Percentiles rank a stretch among this genome's conserved stretches.
These are phyloP conservation scores for Talaromyces stipitatus DNA, from an alignment of 495 filamentous ascomycete genomes.

Conservation along the genomic window DNA sequence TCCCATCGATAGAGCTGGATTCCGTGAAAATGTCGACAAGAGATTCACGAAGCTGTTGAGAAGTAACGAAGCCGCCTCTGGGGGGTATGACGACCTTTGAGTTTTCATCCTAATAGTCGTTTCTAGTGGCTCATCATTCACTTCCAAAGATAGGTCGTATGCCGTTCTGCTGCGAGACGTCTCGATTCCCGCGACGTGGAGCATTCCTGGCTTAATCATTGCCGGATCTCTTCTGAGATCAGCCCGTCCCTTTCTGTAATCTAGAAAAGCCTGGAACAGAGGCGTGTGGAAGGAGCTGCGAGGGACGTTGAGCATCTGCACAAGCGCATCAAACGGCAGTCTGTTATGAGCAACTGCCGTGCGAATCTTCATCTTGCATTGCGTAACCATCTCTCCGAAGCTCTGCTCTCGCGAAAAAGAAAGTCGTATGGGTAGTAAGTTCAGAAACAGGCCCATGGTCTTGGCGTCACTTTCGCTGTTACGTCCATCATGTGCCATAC, in stretches of 20 bases:
- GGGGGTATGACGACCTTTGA: too few relatives aligned
- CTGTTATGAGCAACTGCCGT: conserved; percentile 22
- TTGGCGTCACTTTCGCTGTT: conserved; percentile 15
- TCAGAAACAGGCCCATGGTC: conserved; percentile 37
- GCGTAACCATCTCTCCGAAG: conserved; percentile 10
- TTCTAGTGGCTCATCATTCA: too few relatives aligned
- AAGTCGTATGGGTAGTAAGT: conserved; percentile 40
- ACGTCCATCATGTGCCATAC: conserved; percentile 36
- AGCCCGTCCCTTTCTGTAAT: conserved; percentile 30
- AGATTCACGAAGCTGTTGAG: too few relatives aligned
- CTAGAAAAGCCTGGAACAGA: conserved; percentile 33
- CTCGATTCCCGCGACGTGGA: too few relatives aligned
- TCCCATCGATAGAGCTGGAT: too few relatives aligned
- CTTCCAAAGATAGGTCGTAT: too few relatives aligned
- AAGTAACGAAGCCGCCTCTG: too few relatives aligned
- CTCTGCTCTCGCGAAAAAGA: conserved; percentile 2
- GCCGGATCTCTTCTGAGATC: too few relatives aligned
- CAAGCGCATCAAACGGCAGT: conserved; percentile 38
- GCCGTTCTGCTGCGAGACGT: too few relatives aligned
- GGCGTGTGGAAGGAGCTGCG: conserved; percentile 24
- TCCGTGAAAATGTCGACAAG: too few relatives aligned
- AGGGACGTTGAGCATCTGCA: conserved; percentile 28
- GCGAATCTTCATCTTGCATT: conserved; percentile 13
- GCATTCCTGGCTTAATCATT: too few relatives aligned
- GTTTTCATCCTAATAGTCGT: too few relatives aligned